Percentiles rank a stretch among this genome's conserved stretches.
Evolutionary conservation across 2,329 filamentous ascomycete species (phyloP).

Genomic region (Neonectria punicea): DNA sequence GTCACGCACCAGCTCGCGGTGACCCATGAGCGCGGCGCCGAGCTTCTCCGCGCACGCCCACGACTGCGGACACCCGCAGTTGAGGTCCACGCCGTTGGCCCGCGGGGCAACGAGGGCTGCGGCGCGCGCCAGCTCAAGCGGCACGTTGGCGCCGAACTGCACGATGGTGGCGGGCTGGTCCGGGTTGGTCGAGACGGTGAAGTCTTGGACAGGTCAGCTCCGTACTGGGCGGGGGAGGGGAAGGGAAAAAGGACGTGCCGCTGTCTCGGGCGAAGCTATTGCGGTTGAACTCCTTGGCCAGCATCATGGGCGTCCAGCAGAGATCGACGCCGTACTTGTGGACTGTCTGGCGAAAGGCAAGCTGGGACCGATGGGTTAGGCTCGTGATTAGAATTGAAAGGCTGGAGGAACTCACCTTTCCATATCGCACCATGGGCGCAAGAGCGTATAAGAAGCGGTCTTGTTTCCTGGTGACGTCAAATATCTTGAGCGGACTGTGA

Average conservation of each 20-base stretch:
- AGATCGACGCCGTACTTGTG: slow-evolving; percentile 73
- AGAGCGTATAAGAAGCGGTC: slow-evolving; percentile 66
- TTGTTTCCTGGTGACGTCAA: slow-evolving; percentile 63
- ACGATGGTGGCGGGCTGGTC: slow-evolving; percentile 70
- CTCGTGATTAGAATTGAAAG: neutral
- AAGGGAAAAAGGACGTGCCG: slow-evolving; percentile 51
- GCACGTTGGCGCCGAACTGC: slow-evolving; percentile 73
- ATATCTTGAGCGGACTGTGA: slow-evolving; percentile 67
- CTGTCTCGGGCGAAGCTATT: slow-evolving; percentile 68
- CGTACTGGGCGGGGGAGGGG: too few relatives aligned
- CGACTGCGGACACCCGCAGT: slow-evolving; percentile 78
- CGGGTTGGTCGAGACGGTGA: slow-evolving; percentile 66
- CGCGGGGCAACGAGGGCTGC: slow-evolving; percentile 70
- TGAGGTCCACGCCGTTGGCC: slow-evolving; percentile 74
- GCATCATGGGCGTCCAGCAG: slow-evolving; percentile 78
- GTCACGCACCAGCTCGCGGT: slow-evolving; percentile 71
- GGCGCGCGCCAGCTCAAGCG: slow-evolving; percentile 70
- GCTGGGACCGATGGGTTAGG: slow-evolving; percentile 51
- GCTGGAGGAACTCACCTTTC: slow-evolving; percentile 55
- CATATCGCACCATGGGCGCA: slow-evolving; percentile 76
- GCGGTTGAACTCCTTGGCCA: slow-evolving; percentile 76
- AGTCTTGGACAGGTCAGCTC: slow-evolving; percentile 53
- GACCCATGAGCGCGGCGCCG: slow-evolving; percentile 75
- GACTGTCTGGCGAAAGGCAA: slow-evolving; percentile 76
- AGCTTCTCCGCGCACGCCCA: slow-evolving; percentile 77